Evolutionary conservation across 1,284 basidiomycete species (phyloP), one percentile per base, ranked within the genome.

Genomic region (Ustanciosporium gigantosporum): DNA sequence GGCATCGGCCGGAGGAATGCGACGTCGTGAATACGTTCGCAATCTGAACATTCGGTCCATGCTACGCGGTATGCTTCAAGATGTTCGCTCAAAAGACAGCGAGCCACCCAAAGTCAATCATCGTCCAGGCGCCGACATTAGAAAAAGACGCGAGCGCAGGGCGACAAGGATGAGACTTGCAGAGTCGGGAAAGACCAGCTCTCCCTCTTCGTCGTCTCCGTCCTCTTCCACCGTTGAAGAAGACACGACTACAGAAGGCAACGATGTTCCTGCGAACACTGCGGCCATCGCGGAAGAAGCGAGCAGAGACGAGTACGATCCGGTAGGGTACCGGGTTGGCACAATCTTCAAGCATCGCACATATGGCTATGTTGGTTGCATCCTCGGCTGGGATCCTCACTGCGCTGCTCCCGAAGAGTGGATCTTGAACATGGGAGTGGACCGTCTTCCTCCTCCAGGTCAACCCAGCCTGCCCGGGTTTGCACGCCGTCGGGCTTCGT

Each of bases 341-440:
- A 69, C 66, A 3, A 24, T 70, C 13, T 70, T 70, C 35, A 42
- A 46, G 8, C 68, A 70, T 31, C 50, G 66, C 5, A 61, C 46
- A n/a, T 69, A 58, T 19, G 48, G 57, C n/a, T 70, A 70, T 24
- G 39, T 31, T 0, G 68, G 61, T 17, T 40, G 38, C 16, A 55
- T 65, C 16, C 39, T 61, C 1, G 48, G 53, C 6, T 70, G 68
- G 68, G 57, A 62, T n/a, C 37, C 49, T 4, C 29, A 47, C 25
- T 70, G 68, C 27, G 41, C 43, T 9, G 61, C 60, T 1, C 44
- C 59, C 3, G 57, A 68, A 17, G 46, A 64, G 21, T 70, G 68
- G 68, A 68, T 68, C 31, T 27, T 44, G 31, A 48, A 49, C 31
- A 70, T 70, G 68, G 66, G 62, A 21, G 64, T 69, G 1, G 60